Conservation (phyloP, 75 land plant species). For the Pseudotsuga menziesii region DNA sequence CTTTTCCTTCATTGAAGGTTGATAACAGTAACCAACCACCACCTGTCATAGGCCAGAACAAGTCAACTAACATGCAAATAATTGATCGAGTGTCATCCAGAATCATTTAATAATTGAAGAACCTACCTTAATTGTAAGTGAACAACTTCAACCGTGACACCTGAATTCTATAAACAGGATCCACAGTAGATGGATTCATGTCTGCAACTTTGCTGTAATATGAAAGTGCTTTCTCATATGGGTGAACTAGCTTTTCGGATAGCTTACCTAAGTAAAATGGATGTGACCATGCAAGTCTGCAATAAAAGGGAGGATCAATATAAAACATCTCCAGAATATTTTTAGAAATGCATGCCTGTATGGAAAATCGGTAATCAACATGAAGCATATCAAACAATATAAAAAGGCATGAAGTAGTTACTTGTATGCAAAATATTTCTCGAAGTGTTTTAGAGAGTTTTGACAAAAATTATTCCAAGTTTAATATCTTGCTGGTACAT, state of each 20-base stretch:
- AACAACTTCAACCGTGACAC: conserved; percentile 87
- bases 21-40: conserved; percentile 46
- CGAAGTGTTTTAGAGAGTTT: conserved; percentile 78
- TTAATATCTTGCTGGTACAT: conserved; percentile 60
- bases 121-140: conserved; percentile 55
- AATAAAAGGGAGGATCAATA: conserved; percentile 7
- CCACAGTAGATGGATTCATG: conserved; percentile 91
- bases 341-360: not conserved
- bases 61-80: not conserved
- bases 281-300: conserved; percentile 94
- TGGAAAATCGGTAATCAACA: not conserved
- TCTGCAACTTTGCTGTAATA: conserved; percentile 74
- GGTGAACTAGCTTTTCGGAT: conserved; percentile 74
- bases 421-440: conserved; percentile 77
- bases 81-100: conserved; percentile 2
- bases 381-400: not conserved
- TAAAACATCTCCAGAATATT: not conserved
- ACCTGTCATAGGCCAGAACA: conserved; percentile 32
- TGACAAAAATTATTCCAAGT: conserved; percentile 70
- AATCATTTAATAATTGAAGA: not conserved
- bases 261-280: conserved; percentile 93
- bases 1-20: conserved; percentile 35
- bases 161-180: conserved; percentile 92
- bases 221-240: conserved; percentile 55
- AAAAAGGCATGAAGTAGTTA: conserved; percentile 23